A percentile compares a stretch with the other conserved stretches of the same genome.
Conservation (phyloP, 345 rosid species). For the Aethionema arabicum region DNA sequence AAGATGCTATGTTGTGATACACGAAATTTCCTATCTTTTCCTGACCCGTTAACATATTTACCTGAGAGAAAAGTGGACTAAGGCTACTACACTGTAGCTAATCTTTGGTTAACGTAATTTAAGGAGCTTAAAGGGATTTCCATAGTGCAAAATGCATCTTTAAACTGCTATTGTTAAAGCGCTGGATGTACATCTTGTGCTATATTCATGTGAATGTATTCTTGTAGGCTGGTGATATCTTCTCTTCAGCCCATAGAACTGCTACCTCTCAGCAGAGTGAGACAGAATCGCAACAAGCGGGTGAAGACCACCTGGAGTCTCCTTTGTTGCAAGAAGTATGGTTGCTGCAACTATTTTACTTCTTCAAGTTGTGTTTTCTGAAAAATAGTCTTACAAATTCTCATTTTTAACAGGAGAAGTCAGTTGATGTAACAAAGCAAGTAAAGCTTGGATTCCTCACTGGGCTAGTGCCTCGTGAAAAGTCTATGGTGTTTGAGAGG, state of each 20-base stretch:
- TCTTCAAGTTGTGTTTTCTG: constrained; percentile 18
- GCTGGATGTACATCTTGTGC: constrained; percentile 4
- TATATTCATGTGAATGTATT: constrained; percentile 24
- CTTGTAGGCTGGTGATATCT: constrained; percentile 75
- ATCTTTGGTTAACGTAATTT: constrained; percentile 1
- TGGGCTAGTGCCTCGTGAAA: constrained; percentile 90
- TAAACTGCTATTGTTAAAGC: constrained; percentile 3
- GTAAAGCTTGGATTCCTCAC: constrained; percentile 81
- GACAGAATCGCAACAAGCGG: constrained; percentile 53
- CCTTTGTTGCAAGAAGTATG: constrained; percentile 63
- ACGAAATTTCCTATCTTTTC: neutral
- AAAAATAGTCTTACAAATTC: constrained; percentile 4
- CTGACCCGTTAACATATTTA: constrained; percentile 9
- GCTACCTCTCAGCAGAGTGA: constrained; percentile 80
- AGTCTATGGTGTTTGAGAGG: constrained; percentile 92
- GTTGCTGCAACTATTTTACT: constrained; percentile 4
- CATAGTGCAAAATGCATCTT: constrained; percentile 1
- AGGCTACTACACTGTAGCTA: constrained; percentile 4
- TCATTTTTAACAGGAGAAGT: constrained; percentile 50
- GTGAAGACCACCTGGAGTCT: constrained; percentile 63
- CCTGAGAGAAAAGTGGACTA: constrained; percentile 10
- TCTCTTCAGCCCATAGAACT: constrained; percentile 68
- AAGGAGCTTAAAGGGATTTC: constrained; percentile 11
- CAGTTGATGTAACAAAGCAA: constrained; percentile 76
- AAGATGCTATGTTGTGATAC: neutral